Evolutionary conservation across 371 early-diverging fungal species (phyloP), one percentile per base, ranked within the genome.

Genomic region (Apophysomyces variabilis): DNA sequence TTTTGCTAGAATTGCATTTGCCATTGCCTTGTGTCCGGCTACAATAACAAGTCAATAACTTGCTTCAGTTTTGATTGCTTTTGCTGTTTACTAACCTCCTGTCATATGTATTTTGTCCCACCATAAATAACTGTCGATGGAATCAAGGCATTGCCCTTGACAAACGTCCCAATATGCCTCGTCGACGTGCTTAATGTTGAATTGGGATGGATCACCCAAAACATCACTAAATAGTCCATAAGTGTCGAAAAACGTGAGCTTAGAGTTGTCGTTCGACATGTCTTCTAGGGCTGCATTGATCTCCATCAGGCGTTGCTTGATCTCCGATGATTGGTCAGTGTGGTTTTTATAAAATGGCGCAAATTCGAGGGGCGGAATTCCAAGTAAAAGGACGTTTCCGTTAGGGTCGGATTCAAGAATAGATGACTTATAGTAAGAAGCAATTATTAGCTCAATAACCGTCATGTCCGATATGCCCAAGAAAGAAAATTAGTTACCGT

Each of bases 81-180:
- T 11, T 47, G 14, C 12, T 35, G 21, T 14, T 45, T 26, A 5
- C 14, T 43, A 56, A 68, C 64, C 73, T 41, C 82, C 79, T 13
- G 82, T 82, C 45, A 79, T 47, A 64, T 79, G 82, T 18, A 79
- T 58, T 1, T 35, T 37, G 61, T 82, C 82, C 74, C 76, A 82
- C 82, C 82, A 82, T 44, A 82, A 65, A 66, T 79, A 79, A 8
- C 64, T 62, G 56, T 82, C 65, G 4, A 79, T 57, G 9, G 68
- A 35, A 43, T 79, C 70, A 1, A 36, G 16, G 36, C 82, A 82
- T 13, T 65, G 64, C 1, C 79, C 82, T 47, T 77, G 77, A 64
- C 82, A 82, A 16, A 21, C 66, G 5, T 79, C 74, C 82, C 82
- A 82, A 58, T 82, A 82, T n/a, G 82, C 77, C 16, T 73, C 57